Evolutionary conservation across 2,329 filamentous ascomycete species (phyloP).

Genomic region (Penicillium occitanis): DNA sequence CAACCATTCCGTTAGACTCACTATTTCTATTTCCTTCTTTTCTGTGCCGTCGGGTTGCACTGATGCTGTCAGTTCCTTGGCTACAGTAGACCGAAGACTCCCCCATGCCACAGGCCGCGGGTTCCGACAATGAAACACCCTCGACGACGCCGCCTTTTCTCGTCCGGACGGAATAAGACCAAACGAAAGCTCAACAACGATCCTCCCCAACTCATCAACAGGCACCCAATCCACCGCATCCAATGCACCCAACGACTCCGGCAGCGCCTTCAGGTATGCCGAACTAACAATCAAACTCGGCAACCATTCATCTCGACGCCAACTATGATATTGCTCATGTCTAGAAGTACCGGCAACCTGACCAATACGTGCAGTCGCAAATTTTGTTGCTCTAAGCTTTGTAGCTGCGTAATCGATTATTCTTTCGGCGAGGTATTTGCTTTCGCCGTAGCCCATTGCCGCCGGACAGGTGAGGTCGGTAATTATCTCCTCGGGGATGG

Average conservation of each 20-base stretch:
- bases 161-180: background rate
- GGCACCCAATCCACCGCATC: slow-evolving; percentile 3
- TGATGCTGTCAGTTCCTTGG: background rate
- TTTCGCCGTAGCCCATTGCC: slow-evolving; percentile 9
- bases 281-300: slow-evolving; percentile 13
- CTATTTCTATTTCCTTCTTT: background rate
- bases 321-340: background rate
- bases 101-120: background rate
- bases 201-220: background rate
- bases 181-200: slow-evolving; percentile 1
- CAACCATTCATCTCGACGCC: slow-evolving; percentile 10
- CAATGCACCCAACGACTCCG: slow-evolving; percentile 1
- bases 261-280: background rate
- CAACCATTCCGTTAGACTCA: background rate
- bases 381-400: background rate
- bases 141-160: background rate
- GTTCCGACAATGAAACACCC: background rate
- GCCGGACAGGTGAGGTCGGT: background rate
- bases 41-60: background rate
- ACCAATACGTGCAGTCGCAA: background rate
- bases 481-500: slow-evolving; percentile 5
- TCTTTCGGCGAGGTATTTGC: slow-evolving; percentile 11
- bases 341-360: background rate
- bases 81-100: background rate
- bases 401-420: background rate